Percentiles rank a stretch among this genome's conserved stretches.
These are phyloP conservation scores for Tylopilus subfusipes DNA, from an alignment of 768 basidiomycete species.

Conservation along the genomic window DNA sequence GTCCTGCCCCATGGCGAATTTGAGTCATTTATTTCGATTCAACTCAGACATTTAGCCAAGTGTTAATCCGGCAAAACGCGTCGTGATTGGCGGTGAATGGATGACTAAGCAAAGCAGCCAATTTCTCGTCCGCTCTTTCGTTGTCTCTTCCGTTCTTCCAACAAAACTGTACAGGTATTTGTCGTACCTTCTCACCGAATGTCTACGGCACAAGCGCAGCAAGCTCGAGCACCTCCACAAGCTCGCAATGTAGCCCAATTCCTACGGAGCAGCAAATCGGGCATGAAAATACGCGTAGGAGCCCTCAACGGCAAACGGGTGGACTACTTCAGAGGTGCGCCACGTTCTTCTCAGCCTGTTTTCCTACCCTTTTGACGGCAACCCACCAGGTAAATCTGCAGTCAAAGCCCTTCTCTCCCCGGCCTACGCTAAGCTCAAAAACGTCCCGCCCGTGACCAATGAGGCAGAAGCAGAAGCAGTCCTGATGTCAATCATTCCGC, in stretches of 20 bases:
- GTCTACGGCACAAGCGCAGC: conserved; percentile 58
- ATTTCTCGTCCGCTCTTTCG: neutral
- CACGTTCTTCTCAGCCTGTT: neutral
- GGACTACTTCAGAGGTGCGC: conserved; percentile 96
- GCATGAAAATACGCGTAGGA: conserved; percentile 86
- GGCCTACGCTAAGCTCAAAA: conserved; percentile 85
- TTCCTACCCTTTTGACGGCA: neutral
- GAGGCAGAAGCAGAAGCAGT: conserved; percentile 73
- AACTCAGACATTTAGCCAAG: too few relatives aligned
- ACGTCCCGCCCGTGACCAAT: conserved; percentile 64
- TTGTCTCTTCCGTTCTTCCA: neutral
- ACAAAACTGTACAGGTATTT: neutral
- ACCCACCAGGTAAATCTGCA: conserved; percentile 76
- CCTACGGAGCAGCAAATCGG: conserved; percentile 79
- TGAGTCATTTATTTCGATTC: too few relatives aligned
- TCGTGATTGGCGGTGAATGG: neutral
- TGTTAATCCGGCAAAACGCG: too few relatives aligned
- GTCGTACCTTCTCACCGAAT: conserved; percentile 18
- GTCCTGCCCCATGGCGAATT: too few relatives aligned
- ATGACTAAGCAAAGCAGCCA: conserved; percentile 15
- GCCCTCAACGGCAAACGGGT: conserved; percentile 91
- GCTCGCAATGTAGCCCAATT: conserved; percentile 82
- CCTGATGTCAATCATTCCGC: conserved; percentile 69
- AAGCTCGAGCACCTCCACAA: conserved; percentile 75
- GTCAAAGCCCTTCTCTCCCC: conserved; percentile 90